A percentile compares a stretch with the other conserved stretches of the same genome.
Evolutionary conservation across 2,329 filamentous ascomycete genomes (phyloP).

Genomic region (Drechslerella dactyloides): DNA sequence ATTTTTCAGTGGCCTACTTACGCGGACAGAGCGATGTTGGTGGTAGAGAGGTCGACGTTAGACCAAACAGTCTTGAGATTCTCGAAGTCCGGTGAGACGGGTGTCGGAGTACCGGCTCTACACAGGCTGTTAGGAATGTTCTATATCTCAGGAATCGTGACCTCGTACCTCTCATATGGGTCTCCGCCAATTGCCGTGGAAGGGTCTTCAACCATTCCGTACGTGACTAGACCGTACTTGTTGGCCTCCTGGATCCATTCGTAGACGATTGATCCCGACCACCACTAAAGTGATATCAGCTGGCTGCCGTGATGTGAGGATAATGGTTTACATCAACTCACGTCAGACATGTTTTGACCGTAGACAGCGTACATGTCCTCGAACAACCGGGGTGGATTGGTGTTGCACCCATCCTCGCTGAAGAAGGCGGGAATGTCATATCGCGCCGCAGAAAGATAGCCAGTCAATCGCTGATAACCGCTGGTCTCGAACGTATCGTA

Average conservation of each 20-base stretch:
- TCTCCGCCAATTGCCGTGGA: constrained; percentile 40
- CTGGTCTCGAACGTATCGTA: constrained; percentile 68
- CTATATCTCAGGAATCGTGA: background rate
- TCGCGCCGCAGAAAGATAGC: constrained; percentile 66
- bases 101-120: constrained; percentile 44
- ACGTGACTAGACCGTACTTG: constrained; percentile 66
- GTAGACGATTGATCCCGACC: constrained; percentile 82
- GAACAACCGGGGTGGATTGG: constrained; percentile 71
- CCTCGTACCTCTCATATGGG: constrained; percentile 34
- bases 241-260: constrained; percentile 89
- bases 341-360: constrained; percentile 69
- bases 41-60: constrained; percentile 66
- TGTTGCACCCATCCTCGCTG: constrained; percentile 80
- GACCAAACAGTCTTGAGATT: constrained; percentile 81
- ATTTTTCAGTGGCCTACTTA: background rate
- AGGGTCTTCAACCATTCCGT: constrained; percentile 35
- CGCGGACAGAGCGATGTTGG: constrained; percentile 66
- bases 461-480: constrained; percentile 74
- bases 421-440: constrained; percentile 77
- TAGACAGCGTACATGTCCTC: constrained; percentile 77
- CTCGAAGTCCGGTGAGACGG: constrained; percentile 71
- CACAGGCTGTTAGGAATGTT: background rate
- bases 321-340: constrained; percentile 53
- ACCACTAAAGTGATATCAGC: constrained; percentile 56
- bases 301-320: background rate